These are phyloP conservation scores for Blastobotrys americana DNA, from an alignment of 805 yeast genomes.

Conservation along the genomic window DNA sequence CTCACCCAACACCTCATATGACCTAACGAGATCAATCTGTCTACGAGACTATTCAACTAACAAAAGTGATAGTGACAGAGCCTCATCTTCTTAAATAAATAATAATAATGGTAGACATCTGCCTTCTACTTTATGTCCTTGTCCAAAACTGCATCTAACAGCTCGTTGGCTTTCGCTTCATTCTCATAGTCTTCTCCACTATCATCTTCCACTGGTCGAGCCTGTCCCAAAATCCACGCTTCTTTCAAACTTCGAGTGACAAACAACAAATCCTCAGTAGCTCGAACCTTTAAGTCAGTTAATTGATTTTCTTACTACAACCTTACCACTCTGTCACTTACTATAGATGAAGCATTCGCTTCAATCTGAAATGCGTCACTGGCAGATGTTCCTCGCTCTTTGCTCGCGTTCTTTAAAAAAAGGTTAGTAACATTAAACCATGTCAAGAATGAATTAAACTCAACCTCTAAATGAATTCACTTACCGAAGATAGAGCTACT, in stretches of 20 bases:
- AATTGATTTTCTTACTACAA: neutral
- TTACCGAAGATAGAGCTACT: conserved; percentile 24
- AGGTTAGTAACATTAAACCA: conserved; percentile 2
- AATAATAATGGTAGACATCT: too few relatives aligned
- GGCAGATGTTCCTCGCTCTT: conserved; percentile 31
- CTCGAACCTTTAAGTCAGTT: conserved; percentile 26
- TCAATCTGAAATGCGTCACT: conserved; percentile 35
- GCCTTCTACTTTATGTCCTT: conserved; percentile 3
- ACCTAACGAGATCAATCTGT: too few relatives aligned
- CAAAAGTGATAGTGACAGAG: too few relatives aligned
- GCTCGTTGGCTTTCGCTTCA: conserved; percentile 7
- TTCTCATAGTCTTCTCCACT: conserved; percentile 5
- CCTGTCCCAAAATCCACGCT: conserved; percentile 38
- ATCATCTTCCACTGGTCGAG: conserved; percentile 19
- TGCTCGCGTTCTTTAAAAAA: conserved; percentile 21
- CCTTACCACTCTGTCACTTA: neutral
- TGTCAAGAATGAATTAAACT: neutral
- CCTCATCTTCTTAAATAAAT: too few relatives aligned
- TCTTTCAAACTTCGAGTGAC: conserved; percentile 35
- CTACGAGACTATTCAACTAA: too few relatives aligned
- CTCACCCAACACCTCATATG: too few relatives aligned
- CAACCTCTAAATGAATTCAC: conserved; percentile 4
- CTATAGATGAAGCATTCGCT: conserved; percentile 31
- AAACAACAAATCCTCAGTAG: conserved; percentile 34
- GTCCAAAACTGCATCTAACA: conserved; percentile 15